Percentiles rank a stretch among this genome's conserved stretches.
Evolutionary conservation across 2,329 filamentous ascomycete species (phyloP).

Genomic region (Trichoderma atrobrunneum): DNA sequence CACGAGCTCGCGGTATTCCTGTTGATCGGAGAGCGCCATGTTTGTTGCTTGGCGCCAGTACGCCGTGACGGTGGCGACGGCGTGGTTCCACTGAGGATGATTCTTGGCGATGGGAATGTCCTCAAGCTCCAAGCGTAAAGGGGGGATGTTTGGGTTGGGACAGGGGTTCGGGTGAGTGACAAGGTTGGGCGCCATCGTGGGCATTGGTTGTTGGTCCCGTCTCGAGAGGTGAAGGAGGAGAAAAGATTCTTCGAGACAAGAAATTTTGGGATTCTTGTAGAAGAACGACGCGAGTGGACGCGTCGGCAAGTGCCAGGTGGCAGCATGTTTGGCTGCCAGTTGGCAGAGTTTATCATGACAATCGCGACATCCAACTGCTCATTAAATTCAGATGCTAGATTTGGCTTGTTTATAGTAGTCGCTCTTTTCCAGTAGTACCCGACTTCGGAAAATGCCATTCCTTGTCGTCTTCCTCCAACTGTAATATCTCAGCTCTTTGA

Average conservation of each 20-base stretch:
- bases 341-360: background rate
- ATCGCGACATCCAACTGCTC: background rate
- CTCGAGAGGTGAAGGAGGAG: background rate
- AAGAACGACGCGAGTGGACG: background rate
- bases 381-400: background rate
- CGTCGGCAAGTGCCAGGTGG: background rate
- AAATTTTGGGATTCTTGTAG: background rate
- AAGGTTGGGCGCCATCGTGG: background rate
- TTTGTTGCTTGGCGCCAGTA: background rate
- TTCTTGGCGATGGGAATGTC: background rate
- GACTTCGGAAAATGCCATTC: background rate
- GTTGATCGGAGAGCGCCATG: background rate
- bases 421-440: too few relatives aligned
- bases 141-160: background rate
- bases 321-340: background rate
- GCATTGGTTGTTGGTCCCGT: background rate
- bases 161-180: background rate
- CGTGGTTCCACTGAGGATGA: background rate
- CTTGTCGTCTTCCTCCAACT: background rate
- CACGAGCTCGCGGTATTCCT: background rate
- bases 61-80: background rate
- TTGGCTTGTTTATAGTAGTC: too few relatives aligned
- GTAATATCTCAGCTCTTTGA: background rate
- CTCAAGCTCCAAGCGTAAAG: background rate
- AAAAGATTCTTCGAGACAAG: background rate